phyloP scores from a whole-genome alignment of 768 basidiomycete genomes.

The Russula earlei region DNA sequence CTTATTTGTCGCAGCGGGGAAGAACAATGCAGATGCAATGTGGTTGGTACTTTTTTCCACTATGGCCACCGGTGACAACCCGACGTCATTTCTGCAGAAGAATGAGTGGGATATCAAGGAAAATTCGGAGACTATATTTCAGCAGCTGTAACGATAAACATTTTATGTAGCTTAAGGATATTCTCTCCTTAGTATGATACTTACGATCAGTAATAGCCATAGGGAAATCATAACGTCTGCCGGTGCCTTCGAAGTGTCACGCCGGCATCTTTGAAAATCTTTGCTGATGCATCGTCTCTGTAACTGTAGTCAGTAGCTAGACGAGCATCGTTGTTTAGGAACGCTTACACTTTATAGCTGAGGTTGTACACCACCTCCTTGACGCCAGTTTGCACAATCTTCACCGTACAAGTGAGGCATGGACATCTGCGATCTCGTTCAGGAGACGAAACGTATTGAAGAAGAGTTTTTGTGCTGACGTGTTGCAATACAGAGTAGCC shows the following conservation, averaged over 20 bases:
- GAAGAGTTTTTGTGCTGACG: slow-evolving; percentile 42
- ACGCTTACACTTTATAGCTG: slow-evolving; percentile 82
- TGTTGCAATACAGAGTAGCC: slow-evolving; percentile 95
- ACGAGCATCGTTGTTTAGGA: neutral
- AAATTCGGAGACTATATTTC: slow-evolving; percentile 27
- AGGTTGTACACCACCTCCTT: slow-evolving; percentile 90
- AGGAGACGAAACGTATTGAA: slow-evolving; percentile 9
- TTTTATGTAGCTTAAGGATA: neutral
- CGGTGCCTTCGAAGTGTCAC: slow-evolving; percentile 70
- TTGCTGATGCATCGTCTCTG: slow-evolving; percentile 77
- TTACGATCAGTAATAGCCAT: neutral
- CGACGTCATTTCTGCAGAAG: slow-evolving; percentile 43
- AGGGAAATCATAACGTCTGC: slow-evolving; percentile 28
- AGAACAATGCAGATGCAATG: slow-evolving; percentile 67
- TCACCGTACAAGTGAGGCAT: slow-evolving; percentile 92
- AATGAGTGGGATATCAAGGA: slow-evolving; percentile 52
- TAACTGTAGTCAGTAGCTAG: slow-evolving; percentile 1
- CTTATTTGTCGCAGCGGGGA: slow-evolving; percentile 52
- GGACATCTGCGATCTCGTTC: slow-evolving; percentile 60
- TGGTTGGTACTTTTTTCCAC: slow-evolving; percentile 71
- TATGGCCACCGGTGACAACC: slow-evolving; percentile 31
- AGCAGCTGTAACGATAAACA: neutral
- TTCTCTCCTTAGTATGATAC: neutral
- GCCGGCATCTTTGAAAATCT: slow-evolving; percentile 69
- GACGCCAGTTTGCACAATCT: slow-evolving; percentile 93